These are phyloP conservation scores for Aspergillus chevalieri DNA, from an alignment of 2,329 filamentous ascomycete genomes.

Conservation along the genomic window DNA sequence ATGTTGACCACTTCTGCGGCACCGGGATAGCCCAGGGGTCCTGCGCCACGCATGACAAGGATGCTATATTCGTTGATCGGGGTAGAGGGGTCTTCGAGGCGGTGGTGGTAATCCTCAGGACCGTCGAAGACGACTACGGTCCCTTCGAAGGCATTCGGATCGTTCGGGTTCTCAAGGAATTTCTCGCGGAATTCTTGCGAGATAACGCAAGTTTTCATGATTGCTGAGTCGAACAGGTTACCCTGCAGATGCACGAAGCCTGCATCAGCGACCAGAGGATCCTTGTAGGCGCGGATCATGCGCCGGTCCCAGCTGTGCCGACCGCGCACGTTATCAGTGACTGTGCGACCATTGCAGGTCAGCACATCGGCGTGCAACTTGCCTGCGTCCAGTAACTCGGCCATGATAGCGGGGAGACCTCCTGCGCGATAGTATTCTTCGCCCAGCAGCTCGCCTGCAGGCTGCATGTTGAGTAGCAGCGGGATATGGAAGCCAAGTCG, in stretches of 20 bases:
- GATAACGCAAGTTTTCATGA: conserved; percentile 50
- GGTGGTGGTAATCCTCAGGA: conserved; percentile 44
- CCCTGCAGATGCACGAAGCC: conserved; percentile 48
- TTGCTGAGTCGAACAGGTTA: conserved; percentile 46
- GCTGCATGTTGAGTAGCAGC: conserved; percentile 51
- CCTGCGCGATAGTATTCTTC: conserved; percentile 52
- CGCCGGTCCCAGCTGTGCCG: conserved; percentile 47
- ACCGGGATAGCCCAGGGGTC: conserved; percentile 47
- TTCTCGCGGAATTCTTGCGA: conserved; percentile 40
- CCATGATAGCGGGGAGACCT: conserved; percentile 49
- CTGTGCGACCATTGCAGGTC: conserved; percentile 44
- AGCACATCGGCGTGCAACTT: conserved; percentile 40
- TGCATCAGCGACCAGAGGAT: conserved; percentile 46
- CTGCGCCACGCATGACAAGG: conserved; percentile 46
- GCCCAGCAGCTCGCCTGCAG: conserved; percentile 48
- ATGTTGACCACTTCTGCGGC: conserved; percentile 51
- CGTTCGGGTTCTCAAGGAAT: conserved; percentile 42
- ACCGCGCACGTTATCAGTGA: conserved; percentile 40
- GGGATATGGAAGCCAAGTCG: conserved; percentile 45
- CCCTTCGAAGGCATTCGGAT: conserved; percentile 46
- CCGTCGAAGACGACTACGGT: conserved; percentile 47
- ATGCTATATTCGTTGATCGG: conserved; percentile 40
- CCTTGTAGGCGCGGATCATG: conserved; percentile 41
- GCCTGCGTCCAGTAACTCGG: conserved; percentile 46
- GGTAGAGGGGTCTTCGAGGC: conserved; percentile 37